Evolutionary conservation across 2,329 filamentous ascomycete genomes (phyloP), one percentile per base, ranked within the genome.

Genomic region (Didymella exigua): DNA sequence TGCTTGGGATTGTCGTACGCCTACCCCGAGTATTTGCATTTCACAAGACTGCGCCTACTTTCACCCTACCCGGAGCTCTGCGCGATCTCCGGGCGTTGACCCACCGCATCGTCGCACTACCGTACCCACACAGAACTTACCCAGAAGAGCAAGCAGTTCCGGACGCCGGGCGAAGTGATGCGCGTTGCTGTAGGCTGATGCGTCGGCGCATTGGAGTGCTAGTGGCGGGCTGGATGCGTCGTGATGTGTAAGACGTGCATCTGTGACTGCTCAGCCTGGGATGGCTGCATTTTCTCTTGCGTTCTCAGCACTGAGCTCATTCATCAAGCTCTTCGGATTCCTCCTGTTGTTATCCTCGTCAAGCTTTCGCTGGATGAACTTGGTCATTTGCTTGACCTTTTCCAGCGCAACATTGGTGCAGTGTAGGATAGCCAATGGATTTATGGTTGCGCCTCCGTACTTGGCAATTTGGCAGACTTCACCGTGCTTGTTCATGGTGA

Each of bases 401-500:
- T 83, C 81, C 72, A 93, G 75, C 10, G 93, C 92, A 54, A 88
- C 77, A 50, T 84, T 86, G 1, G 89, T 87, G 76, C 90, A 96
- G 65, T 87, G 85, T 62, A 99, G 79, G 63, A 98, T 78, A 29
- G 84, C 80, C 56, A 93, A 79, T 2, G 93, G 92, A 72, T 97
- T 90, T 11, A 96, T 84, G 0, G 92, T 84, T 18, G 85, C 83
- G 23, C 95, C 95, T 21, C 93, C 93, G 54, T 95, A 85, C 79
- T 99, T 99, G 26, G 92, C 88, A 56, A 97, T 85, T 75, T 96
- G 91, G 68, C 92, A 96, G 34, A 97, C 85, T 78, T 97, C 93
- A 21, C 93, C 93, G 69, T 93, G 89, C 70, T 86, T 87, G 76
- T 97, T 96, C 75, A 96, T 83, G 50, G 91, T 93, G 67, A 98